A percentile compares a stretch with the other conserved stretches of the same genome.
Conservation (phyloP, 2,329 filamentous ascomycete genomes). For the Fusarium xyrophilum region DNA sequence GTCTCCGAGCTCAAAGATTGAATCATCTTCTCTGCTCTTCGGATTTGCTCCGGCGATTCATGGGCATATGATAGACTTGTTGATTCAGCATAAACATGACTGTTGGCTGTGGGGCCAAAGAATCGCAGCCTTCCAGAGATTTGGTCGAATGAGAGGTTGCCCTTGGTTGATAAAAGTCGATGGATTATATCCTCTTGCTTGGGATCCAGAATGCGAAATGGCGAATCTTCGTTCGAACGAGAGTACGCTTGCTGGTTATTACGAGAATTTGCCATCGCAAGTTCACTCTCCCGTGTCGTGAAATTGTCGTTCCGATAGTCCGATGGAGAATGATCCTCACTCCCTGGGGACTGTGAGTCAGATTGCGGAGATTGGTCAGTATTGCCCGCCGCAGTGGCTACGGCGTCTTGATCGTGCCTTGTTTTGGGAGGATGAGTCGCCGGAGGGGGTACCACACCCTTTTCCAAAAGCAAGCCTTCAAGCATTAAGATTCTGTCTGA, state of each 20-base stretch:
- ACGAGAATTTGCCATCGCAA: slow-evolving; percentile 28
- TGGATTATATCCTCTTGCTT: slow-evolving; percentile 58
- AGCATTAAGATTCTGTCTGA: slow-evolving; percentile 61
- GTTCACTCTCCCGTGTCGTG: slow-evolving; percentile 38
- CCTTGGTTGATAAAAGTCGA: slow-evolving; percentile 56
- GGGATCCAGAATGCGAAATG: slow-evolving; percentile 48
- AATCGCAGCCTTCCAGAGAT: slow-evolving; percentile 58
- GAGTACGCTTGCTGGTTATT: slow-evolving; percentile 34
- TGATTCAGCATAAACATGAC: slow-evolving; percentile 56
- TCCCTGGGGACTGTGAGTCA: slow-evolving; percentile 23
- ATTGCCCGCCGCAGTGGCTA: neutral
- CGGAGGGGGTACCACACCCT: slow-evolving; percentile 57
- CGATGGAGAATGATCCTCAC: slow-evolving; percentile 43
- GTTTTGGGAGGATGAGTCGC: slow-evolving; percentile 62
- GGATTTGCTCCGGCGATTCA: slow-evolving; percentile 54
- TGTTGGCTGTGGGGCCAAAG: slow-evolving; percentile 62
- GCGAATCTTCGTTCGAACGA: slow-evolving; percentile 42
- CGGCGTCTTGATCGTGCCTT: slow-evolving; percentile 48
- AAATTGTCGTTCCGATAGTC: slow-evolving; percentile 47
- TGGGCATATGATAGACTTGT: slow-evolving; percentile 46
- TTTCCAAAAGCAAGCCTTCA: slow-evolving; percentile 59
- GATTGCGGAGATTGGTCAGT: slow-evolving; percentile 9
- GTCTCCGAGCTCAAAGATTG: slow-evolving; percentile 54
- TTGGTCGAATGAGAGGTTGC: slow-evolving; percentile 60
- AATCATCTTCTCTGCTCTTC: slow-evolving; percentile 57